phyloP scores from a whole-genome alignment of 179 eudicot genomes.

The Camellia oleifera region DNA sequence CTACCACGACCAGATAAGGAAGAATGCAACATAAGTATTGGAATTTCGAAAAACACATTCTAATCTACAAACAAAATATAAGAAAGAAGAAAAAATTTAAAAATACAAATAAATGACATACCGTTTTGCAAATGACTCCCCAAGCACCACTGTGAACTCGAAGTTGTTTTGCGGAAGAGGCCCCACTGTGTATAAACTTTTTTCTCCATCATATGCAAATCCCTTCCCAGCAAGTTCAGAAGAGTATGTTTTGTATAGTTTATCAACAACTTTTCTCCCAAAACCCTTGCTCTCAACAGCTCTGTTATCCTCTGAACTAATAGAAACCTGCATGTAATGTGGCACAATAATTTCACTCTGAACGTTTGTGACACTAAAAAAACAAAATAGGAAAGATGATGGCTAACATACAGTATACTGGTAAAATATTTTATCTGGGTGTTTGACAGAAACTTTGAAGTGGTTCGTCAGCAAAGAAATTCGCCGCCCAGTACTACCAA shows the following conservation, averaged over 20 bases:
- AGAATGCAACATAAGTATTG: neutral
- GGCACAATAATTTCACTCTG: neutral
- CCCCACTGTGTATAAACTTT: constrained; percentile 65
- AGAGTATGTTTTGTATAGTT: constrained; percentile 51
- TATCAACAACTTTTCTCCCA: constrained; percentile 55
- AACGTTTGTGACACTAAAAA: neutral
- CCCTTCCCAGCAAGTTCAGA: constrained; percentile 53
- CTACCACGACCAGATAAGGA: constrained; percentile 17
- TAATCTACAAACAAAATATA: neutral
- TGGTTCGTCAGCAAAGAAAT: constrained; percentile 64
- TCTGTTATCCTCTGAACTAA: constrained; percentile 44
- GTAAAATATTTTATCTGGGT: constrained; percentile 59
- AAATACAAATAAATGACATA: constrained; percentile 18
- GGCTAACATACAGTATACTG: constrained; percentile 69
- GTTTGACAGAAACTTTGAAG: constrained; percentile 66
- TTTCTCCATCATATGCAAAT: constrained; percentile 76
- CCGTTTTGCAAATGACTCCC: constrained; percentile 66
- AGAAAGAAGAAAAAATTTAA: neutral
- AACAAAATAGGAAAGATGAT: neutral
- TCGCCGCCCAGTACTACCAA: constrained; percentile 60
- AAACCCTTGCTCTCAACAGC: constrained; percentile 48
- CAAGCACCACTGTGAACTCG: constrained; percentile 57
- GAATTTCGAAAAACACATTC: neutral
- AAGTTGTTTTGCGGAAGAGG: constrained; percentile 54
- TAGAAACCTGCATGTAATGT: constrained; percentile 60